Evolutionary conservation across 768 basidiomycete genomes (phyloP).

Genomic region (Suillus brevipes): DNA sequence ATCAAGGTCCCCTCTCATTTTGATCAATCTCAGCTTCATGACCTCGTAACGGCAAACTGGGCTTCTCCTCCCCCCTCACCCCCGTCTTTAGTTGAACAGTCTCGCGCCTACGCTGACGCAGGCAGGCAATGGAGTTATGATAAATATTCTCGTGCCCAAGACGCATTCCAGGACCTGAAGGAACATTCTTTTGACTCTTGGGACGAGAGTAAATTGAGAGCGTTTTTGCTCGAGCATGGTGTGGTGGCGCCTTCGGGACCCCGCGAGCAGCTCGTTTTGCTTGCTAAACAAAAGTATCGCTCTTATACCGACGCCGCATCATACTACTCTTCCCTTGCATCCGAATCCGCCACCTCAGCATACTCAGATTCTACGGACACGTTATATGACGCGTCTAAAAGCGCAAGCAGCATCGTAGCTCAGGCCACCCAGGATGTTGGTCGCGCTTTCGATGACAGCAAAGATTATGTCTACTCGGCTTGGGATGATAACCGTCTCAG

Average conservation of each 20-base stretch:
- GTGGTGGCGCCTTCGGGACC: conserved; percentile 80
- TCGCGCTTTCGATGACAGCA: conserved; percentile 63
- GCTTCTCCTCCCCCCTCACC: conserved; percentile 24
- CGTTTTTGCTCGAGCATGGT: conserved; percentile 86
- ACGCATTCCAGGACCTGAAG: conserved; percentile 57
- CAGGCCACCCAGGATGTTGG: conserved; percentile 55
- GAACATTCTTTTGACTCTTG: conserved; percentile 73
- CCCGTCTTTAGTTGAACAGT: conserved; percentile 31
- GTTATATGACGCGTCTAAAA: conserved; percentile 39
- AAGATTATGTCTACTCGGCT: conserved; percentile 86
- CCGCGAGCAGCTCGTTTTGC: conserved; percentile 73
- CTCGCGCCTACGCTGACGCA: conserved; percentile 22
- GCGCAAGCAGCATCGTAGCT: conserved; percentile 42
- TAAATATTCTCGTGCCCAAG: conserved; percentile 64
- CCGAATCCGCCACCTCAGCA: conserved; percentile 48
- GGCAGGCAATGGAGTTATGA: conserved; percentile 55
- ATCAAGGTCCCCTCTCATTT: conserved; percentile 53
- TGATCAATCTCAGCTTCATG: conserved; percentile 38
- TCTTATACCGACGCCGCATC: conserved; percentile 62
- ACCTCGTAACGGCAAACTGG: conserved; percentile 68
- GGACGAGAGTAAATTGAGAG: conserved; percentile 80
- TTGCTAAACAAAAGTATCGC: conserved; percentile 72
- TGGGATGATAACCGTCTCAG: conserved; percentile 84
- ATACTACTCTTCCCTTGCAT: conserved; percentile 51
- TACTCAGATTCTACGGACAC: conserved; percentile 45